Base-by-base conservation (phyloP, 257 asterid species). In the Solanum chiquidenum region DNA sequence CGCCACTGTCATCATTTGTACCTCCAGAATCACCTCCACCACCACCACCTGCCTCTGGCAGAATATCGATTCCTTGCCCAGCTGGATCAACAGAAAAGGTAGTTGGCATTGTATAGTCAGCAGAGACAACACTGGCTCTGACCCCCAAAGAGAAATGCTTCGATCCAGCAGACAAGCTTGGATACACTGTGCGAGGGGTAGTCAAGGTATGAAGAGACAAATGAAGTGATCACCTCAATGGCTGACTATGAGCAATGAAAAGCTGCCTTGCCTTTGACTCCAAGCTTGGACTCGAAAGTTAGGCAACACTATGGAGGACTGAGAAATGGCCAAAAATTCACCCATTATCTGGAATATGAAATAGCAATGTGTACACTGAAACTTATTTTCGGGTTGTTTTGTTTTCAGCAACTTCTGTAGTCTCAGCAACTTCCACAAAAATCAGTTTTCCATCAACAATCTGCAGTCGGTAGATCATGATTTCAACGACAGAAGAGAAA, bases 31-130 rank as follows among this genome's bases (percentile, higher is more conserved):
- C 95, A 89, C 87, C 92, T n/a, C 93, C 94, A 23, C 95, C 89
- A 42, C 13, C 49, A 55, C 96, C 98, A 87, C 95, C 98, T 9
- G 95, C 91, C 88, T 94, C 98, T 27, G 96, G 95, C 20, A 94
- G 90, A 75, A 91, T 58, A 40, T 92, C 94, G 35, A 90, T 86
- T 66, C 93, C 94, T 73, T 86, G 91, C n/a, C 93, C 98, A 75
- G 94, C 94, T 12, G 98, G 93, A 88, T 93, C 95, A 31, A 83
- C 94, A 2, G 94, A 89, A 52, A 93, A 94, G 82, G 95, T 94
- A 40, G 98, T 93, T 21, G 98, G 96, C 71, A 91, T 90, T 87
- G 85, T 91, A 49, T 94, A 87, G 88, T 95, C 98, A 16, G 95
- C 98, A 16, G 95, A 93, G 75, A 92, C 88, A 21, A 90, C 91